Evolutionary conservation across 805 yeast genomes (phyloP).

Genomic region (Tetrapisispora namnaoensis): DNA sequence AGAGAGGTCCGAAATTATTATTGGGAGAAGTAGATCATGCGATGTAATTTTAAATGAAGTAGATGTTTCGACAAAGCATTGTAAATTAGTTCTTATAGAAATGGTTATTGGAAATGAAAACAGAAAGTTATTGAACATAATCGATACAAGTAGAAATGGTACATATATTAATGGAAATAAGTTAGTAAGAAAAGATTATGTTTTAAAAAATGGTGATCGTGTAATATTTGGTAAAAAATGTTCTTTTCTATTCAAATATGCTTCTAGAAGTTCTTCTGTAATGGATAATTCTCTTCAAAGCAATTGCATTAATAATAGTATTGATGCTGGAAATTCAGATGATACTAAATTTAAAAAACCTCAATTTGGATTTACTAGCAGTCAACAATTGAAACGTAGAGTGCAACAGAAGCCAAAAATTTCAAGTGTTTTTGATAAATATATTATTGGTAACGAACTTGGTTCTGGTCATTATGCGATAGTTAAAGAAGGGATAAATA

Average conservation of each 20-base stretch:
- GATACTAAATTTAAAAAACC: slow-evolving; percentile 24
- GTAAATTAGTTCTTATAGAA: slow-evolving; percentile 39
- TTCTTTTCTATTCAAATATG: slow-evolving; percentile 40
- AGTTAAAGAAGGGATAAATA: slow-evolving; percentile 59
- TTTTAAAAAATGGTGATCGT: slow-evolving; percentile 56
- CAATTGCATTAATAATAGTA: neutral
- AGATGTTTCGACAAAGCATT: slow-evolving; percentile 61
- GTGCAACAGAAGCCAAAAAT: slow-evolving; percentile 9
- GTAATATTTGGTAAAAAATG: slow-evolving; percentile 48
- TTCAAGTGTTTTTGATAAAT: slow-evolving; percentile 47
- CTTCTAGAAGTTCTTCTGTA: slow-evolving; percentile 4
- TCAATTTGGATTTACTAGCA: slow-evolving; percentile 14
- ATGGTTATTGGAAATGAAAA: slow-evolving; percentile 27
- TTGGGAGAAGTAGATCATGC: slow-evolving; percentile 54
- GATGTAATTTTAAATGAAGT: slow-evolving; percentile 44
- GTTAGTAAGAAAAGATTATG: slow-evolving; percentile 37
- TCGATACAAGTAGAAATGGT: slow-evolving; percentile 54
- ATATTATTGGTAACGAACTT: slow-evolving; percentile 41
- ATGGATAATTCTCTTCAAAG: neutral
- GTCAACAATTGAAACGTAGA: slow-evolving; percentile 14
- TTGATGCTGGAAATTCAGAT: neutral
- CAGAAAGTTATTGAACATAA: slow-evolving; percentile 36
- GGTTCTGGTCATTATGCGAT: slow-evolving; percentile 77
- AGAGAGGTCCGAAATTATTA: slow-evolving; percentile 26
- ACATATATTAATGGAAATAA: slow-evolving; percentile 52